phyloP scores from a whole-genome alignment of 2,329 filamentous ascomycete species.

The Bipolaris cookei region DNA sequence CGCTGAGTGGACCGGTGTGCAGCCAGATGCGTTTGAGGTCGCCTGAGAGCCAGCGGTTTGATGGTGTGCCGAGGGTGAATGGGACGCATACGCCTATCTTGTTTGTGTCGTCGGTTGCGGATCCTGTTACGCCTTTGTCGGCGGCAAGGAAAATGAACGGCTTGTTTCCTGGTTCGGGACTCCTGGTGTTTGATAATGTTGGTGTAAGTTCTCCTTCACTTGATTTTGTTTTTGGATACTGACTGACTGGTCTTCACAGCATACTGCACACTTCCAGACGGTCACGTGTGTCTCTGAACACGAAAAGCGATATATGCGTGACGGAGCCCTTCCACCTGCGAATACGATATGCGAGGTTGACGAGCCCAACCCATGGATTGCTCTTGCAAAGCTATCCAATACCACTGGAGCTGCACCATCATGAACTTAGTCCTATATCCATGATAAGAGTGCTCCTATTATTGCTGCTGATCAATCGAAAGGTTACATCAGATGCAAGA shows the following conservation, averaged over 20 bases:
- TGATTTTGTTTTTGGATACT: too few species aligned
- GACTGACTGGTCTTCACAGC: conserved; percentile 1
- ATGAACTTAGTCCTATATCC: not conserved
- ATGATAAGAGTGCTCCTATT: not conserved
- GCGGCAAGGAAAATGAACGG: conserved; percentile 47
- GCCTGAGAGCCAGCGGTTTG: conserved; percentile 29
- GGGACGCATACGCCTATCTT: conserved; percentile 20
- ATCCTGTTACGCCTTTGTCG: conserved; percentile 62
- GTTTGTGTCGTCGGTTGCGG: conserved; percentile 38
- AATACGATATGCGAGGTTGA: conserved; percentile 22
- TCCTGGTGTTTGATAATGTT: conserved; percentile 48
- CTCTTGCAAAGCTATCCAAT: not conserved
- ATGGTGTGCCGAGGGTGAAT: conserved; percentile 14
- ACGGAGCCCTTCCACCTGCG: conserved; percentile 19
- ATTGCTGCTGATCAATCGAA: not conserved
- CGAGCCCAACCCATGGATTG: conserved; percentile 23
- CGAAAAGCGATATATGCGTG: conserved; percentile 23
- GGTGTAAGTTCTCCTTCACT: conserved; percentile 16
- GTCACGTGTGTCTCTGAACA: conserved; percentile 15
- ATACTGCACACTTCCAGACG: conserved; percentile 21
- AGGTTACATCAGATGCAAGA: not conserved
- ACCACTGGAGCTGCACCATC: not conserved
- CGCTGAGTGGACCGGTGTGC: conserved; percentile 20
- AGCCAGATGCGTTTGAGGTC: conserved; percentile 18
- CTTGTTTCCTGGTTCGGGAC: conserved; percentile 48